A percentile compares a stretch with the other conserved stretches of the same genome.
phyloP scores from a whole-genome alignment of 345 rosid species.

The Brassica cretica region DNA sequence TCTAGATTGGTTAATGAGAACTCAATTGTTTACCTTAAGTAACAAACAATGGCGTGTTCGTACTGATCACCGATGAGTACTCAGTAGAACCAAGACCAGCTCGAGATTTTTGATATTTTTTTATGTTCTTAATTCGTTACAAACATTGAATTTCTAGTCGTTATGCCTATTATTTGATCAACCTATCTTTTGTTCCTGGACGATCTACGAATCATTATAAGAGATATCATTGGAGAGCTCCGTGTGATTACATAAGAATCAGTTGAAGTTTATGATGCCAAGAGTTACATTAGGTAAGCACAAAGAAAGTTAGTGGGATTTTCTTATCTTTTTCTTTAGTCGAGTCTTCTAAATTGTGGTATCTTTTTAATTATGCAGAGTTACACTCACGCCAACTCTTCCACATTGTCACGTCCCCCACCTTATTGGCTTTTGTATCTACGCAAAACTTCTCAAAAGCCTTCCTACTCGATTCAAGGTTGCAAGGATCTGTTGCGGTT shows the following conservation, averaged over 20 bases:
- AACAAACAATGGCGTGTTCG: conserved; percentile 49
- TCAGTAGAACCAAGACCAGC: conserved; percentile 64
- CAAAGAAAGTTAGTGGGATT: not conserved
- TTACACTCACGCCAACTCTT: conserved; percentile 81
- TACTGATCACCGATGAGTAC: conserved; percentile 46
- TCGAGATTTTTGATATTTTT: conserved; percentile 78
- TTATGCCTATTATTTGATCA: not conserved
- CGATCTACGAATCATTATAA: conserved; percentile 59
- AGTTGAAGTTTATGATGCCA: conserved; percentile 62
- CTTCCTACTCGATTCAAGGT: conserved; percentile 88
- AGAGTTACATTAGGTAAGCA: conserved; percentile 58
- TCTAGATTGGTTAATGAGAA: not conserved
- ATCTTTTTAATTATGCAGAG: conserved; percentile 40
- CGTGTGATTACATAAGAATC: conserved; percentile 79
- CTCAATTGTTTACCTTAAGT: conserved; percentile 57
- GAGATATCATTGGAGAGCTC: conserved; percentile 87
- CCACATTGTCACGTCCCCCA: conserved; percentile 85
- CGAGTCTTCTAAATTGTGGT: not conserved
- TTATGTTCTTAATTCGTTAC: not conserved
- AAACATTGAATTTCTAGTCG: not conserved
- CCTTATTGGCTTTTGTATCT: conserved; percentile 77
- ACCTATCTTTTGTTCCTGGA: conserved; percentile 37
- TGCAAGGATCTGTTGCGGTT: conserved; percentile 25
- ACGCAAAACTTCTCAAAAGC: conserved; percentile 76
- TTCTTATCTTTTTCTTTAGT: not conserved